Base-by-base conservation (phyloP, 2,329 filamentous ascomycete genomes). In the Aspergillus sclerotialis region DNA sequence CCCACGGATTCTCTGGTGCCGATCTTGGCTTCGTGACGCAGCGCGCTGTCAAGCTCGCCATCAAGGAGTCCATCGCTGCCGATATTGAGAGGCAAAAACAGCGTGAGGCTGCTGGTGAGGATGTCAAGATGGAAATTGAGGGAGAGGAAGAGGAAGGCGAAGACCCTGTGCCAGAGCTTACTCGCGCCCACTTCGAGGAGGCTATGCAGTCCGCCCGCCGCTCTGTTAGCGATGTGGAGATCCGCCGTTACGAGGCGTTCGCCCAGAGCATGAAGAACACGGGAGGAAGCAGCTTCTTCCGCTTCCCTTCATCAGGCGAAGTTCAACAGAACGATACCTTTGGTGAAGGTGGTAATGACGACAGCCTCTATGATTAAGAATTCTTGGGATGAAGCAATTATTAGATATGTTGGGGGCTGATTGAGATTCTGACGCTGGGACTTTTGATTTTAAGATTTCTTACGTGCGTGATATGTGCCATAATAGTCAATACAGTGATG, bases 1-100 rank as follows among this genome's bases (percentile, higher is more conserved):
- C 92, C 5, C 88, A 98, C 69, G 92, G 92, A 44, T 98, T 96
- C 79, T 96, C 92, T 37, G 92, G 92, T 89, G 92, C 92, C 58
- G 92, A 98, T 84, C 77, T 98, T 63, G 92, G 92, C 44, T 98
- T 96, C 73, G 89, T 98, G 61, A 95, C 92, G 15, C 92, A 98
- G 73, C 88, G 92, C 64, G 92, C 92, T 35, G 92, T 94, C 74
- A 98, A 98, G 80, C 82, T 96, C 57, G 92, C 92, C 52, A 98
- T 98, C 73, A 98, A 98, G 78, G 82, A 98, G 72, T 81, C 90
- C 18, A 98, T 98, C 53, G 72, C 80, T 12, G 61, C 75, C 30
- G 90, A 96, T 43, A 96, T 98, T 51, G 85, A 94, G 68, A 84
- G 86, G 50, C 73, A 75, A 58, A 94, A 94, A 78, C 82, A 83